phyloP scores from a whole-genome alignment of 75 land plant genomes.

The Pinus albicaulis region DNA sequence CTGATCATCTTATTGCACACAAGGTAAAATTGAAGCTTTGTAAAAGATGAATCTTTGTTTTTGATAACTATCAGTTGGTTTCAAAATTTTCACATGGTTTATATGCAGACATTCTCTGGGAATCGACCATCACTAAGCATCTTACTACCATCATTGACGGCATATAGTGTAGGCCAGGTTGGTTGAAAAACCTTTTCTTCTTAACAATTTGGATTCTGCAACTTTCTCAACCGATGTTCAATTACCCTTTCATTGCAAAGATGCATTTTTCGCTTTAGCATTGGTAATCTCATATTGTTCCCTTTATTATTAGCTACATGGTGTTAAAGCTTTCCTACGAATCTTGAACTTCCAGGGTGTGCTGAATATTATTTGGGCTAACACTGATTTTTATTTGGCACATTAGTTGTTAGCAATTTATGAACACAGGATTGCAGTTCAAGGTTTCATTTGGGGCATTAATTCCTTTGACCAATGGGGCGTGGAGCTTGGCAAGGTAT shows the following conservation, averaged over 20 bases:
- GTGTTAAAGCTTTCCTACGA: not conserved
- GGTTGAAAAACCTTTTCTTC: not conserved
- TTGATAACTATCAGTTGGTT: not conserved
- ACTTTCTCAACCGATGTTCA: not conserved
- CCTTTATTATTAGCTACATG: not conserved
- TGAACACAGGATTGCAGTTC: conserved; percentile 94
- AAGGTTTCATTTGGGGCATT: conserved; percentile 98
- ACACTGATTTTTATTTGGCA: conserved; percentile 1
- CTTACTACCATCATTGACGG: conserved; percentile 71
- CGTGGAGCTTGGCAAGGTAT: conserved; percentile 97
- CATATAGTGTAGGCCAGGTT: conserved; percentile 94
- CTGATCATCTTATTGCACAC: conserved; percentile 77
- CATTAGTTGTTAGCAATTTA: conserved; percentile 85
- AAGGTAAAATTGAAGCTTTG: conserved; percentile 47
- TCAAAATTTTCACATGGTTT: not conserved
- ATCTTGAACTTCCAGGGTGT: not conserved
- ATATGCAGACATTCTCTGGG: conserved; percentile 85
- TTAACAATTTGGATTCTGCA: not conserved
- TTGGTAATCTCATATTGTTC: not conserved
- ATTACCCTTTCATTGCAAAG: not conserved
- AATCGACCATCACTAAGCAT: conserved; percentile 96
- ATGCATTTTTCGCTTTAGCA: not conserved
- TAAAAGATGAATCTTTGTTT: not conserved
- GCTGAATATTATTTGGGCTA: not conserved
- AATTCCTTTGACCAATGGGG: conserved; percentile 99